These are phyloP conservation scores for Aspergillus brunneoviolaceus DNA, from an alignment of 2,329 filamentous ascomycete genomes.

Conservation along the genomic window DNA sequence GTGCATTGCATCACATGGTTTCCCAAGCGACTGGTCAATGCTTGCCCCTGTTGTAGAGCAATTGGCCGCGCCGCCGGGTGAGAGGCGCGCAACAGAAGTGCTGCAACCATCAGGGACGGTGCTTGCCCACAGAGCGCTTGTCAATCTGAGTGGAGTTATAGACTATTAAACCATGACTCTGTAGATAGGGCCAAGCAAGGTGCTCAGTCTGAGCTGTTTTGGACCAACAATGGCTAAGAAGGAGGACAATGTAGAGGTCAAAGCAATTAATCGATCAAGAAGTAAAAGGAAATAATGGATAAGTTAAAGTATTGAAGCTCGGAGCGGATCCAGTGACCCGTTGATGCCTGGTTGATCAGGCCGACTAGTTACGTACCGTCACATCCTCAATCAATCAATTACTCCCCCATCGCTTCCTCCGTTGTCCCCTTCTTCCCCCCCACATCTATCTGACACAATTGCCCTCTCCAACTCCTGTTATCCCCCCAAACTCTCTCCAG, in stretches of 20 bases:
- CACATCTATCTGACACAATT: conserved; percentile 6
- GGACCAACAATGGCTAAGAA: not conserved
- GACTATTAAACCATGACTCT: not conserved
- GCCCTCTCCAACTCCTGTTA: conserved; percentile 1
- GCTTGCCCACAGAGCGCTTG: conserved; percentile 11
- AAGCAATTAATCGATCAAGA: not conserved
- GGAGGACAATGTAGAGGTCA: not conserved
- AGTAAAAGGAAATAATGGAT: conserved; percentile 11
- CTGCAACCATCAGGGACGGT: conserved; percentile 28
- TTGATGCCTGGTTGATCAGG: conserved; percentile 24
- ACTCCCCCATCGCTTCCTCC: not conserved
- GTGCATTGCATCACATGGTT: not conserved
- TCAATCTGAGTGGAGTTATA: not conserved
- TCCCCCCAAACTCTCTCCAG: not conserved
- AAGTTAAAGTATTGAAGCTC: not conserved
- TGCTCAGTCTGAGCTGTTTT: not conserved
- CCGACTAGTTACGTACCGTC: conserved; percentile 17
- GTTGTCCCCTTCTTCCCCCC: conserved; percentile 5
- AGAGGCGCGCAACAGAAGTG: conserved; percentile 32
- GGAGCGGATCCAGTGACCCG: conserved; percentile 10
- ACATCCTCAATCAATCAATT: conserved; percentile 14
- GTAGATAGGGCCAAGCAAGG: not conserved
- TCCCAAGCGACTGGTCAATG: conserved; percentile 10
- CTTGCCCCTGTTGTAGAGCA: conserved; percentile 6
- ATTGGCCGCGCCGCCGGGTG: conserved; percentile 23